Percentiles rank a stretch among this genome's conserved stretches.
Conservation (phyloP, 805 yeast species). For the Grigorovia humatica region DNA sequence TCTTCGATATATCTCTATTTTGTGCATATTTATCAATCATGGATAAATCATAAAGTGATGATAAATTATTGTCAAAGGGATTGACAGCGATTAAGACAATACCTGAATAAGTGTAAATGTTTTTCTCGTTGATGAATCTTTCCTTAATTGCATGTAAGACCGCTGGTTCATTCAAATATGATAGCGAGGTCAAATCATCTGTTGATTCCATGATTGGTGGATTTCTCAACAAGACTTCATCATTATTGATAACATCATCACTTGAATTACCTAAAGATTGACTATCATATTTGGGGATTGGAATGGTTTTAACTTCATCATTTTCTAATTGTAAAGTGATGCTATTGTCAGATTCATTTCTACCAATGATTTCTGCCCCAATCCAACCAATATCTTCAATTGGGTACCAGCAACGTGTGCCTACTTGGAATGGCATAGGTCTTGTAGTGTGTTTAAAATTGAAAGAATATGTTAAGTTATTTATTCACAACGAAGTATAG, state of each 20-base stretch:
- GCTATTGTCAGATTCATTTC: slow-evolving; percentile 34
- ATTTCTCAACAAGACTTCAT: slow-evolving; percentile 53
- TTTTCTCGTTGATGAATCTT: slow-evolving; percentile 67
- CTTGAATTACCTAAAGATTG: background rate
- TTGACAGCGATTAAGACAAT: slow-evolving; percentile 93
- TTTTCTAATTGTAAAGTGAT: slow-evolving; percentile 45
- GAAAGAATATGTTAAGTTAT: background rate
- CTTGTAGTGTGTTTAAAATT: too few relatives aligned
- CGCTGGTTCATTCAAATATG: slow-evolving; percentile 92
- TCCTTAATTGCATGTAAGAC: slow-evolving; percentile 87
- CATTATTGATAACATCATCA: slow-evolving; percentile 11
- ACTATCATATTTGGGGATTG: background rate
- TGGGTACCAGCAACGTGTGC: slow-evolving; percentile 72
- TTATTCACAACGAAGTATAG: too few relatives aligned
- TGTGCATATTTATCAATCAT: slow-evolving; percentile 82
- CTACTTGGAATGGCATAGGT: slow-evolving; percentile 37
- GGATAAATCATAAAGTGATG: slow-evolving; percentile 80
- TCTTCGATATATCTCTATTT: slow-evolving; percentile 34
- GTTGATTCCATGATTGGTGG: slow-evolving; percentile 89
- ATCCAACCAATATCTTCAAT: slow-evolving; percentile 62
- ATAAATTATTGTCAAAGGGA: slow-evolving; percentile 79
- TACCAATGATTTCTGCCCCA: slow-evolving; percentile 50
- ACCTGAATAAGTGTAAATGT: slow-evolving; percentile 92
- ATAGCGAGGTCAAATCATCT: slow-evolving; percentile 84
- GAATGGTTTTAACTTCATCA: slow-evolving; percentile 33